Evolutionary conservation across 257 asterid genomes (phyloP), one percentile per base, ranked within the genome.

Genomic region (Galeopsis tetrahit): DNA sequence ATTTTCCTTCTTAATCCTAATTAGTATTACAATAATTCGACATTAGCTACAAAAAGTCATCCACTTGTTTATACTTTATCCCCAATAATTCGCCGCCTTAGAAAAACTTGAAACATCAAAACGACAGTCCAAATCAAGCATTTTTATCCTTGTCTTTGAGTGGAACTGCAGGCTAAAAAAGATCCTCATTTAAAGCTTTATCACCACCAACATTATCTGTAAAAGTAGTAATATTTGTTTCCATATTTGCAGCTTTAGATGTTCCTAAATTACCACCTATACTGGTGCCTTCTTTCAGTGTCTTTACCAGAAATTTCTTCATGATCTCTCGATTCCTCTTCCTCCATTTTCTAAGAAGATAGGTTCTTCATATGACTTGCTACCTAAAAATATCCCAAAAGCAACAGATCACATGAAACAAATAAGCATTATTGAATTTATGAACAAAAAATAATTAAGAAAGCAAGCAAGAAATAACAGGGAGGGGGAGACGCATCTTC

Each of bases 111-210:
- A 21, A 21, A 21, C 28, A 21, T 21, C 28, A 21, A 21, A 21
- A 21, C 28, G 28, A 1, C 28, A 0, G 28, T 21, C 28, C 28
- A 21, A 21, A 21, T 21, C 28, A 21, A 21, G 1, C 79, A 68
- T 58, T 84, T 62, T 80, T 88, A 68, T 77, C 92, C 76, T 79
- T 90, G 75, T 91, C 95, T 80, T 89, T 83, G 78, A 94, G 78
- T 4, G 96, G 75, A 78, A 90, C 28, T 21, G 28, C 93, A 28
- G 76, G 91, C 79, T 88, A 97, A 80, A 91, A 89, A 31, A 77
- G 76, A 66, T 78, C 90, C 77, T 82, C 91, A 6, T 81, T 88
- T 58, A 67, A 79, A 80, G 60, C 83, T 74, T 42, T 75, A 74
- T 69, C 81, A 75, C 77, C 70, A 69, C 66, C 81, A 56, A 65